A percentile compares a stretch with the other conserved stretches of the same genome.
Conservation (phyloP, 2,329 filamentous ascomycete species). For the Aspergillus piperis region DNA sequence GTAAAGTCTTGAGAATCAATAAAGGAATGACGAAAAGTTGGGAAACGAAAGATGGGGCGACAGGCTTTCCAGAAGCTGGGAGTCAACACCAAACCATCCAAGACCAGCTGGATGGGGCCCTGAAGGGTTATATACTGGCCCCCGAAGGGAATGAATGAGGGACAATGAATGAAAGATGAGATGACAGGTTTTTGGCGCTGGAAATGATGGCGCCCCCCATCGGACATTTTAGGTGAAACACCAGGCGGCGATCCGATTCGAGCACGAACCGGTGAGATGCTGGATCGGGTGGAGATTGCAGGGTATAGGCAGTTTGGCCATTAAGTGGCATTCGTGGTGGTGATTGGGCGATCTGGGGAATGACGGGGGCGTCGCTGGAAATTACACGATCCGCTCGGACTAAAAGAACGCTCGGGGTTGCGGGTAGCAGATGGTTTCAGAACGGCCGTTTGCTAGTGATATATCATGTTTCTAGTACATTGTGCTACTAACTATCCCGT, state of each 20-base stretch:
- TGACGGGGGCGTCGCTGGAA: constrained; percentile 1
- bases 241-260: constrained; percentile 7
- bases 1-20: not conserved
- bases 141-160: not conserved
- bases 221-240: constrained; percentile 8
- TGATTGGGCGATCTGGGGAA: not conserved
- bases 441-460: not conserved
- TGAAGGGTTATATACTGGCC: not conserved
- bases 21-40: constrained; percentile 3
- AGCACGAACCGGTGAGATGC: constrained; percentile 2
- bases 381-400: not conserved
- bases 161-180: not conserved
- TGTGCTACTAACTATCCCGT: too few relatives aligned
- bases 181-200: constrained; percentile 1
- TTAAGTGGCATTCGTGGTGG: not conserved
- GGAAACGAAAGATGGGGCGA: not conserved
- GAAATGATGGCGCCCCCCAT: not conserved
- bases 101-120: not conserved
- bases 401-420: not conserved
- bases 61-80: constrained; percentile 9
- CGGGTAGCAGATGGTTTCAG: not conserved
- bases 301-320: not conserved
- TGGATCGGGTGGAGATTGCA: constrained; percentile 1
- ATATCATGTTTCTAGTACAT: not conserved
- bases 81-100: not conserved